phyloP scores from a whole-genome alignment of 805 yeast species.

The Brettanomyces custersianus region DNA sequence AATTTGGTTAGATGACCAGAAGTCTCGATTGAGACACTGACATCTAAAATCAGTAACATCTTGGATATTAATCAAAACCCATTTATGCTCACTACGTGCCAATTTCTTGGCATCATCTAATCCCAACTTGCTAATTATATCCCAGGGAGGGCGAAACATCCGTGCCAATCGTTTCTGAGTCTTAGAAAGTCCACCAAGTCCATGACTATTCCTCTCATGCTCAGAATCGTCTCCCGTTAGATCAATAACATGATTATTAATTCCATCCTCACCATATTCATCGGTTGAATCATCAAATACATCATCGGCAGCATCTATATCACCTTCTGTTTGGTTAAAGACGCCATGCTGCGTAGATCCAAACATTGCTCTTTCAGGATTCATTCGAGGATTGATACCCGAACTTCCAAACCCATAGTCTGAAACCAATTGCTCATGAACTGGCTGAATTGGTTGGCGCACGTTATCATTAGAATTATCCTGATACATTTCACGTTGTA shows the following conservation, averaged over 20 bases:
- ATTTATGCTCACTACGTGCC: constrained; percentile 58
- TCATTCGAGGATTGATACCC: constrained; percentile 7
- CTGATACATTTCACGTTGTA: constrained; percentile 56
- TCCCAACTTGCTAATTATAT: constrained; percentile 58
- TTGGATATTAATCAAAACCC: constrained; percentile 86
- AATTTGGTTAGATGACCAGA: constrained; percentile 69
- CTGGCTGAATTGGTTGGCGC: constrained; percentile 70
- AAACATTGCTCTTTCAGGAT: constrained; percentile 27
- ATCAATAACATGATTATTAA: constrained; percentile 26
- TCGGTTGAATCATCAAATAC: constrained; percentile 31
- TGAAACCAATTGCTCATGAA: constrained; percentile 54
- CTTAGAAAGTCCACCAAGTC: constrained; percentile 24
- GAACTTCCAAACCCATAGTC: constrained; percentile 8
- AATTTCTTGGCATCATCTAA: constrained; percentile 65
- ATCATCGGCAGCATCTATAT: constrained; percentile 23
- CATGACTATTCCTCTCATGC: constrained; percentile 18
- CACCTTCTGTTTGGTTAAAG: constrained; percentile 47
- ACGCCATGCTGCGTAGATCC: constrained; percentile 41
- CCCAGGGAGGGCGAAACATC: constrained; percentile 90
- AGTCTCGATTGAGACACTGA: constrained; percentile 84
- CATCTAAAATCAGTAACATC: constrained; percentile 79
- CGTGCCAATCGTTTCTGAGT: constrained; percentile 66
- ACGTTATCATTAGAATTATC: constrained; percentile 38
- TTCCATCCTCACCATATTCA: constrained; percentile 30
- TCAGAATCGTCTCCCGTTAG: constrained; percentile 19